These are phyloP conservation scores for Arthrobotrys sinensis DNA, from an alignment of 2,329 filamentous ascomycete species.

Conservation along the genomic window DNA sequence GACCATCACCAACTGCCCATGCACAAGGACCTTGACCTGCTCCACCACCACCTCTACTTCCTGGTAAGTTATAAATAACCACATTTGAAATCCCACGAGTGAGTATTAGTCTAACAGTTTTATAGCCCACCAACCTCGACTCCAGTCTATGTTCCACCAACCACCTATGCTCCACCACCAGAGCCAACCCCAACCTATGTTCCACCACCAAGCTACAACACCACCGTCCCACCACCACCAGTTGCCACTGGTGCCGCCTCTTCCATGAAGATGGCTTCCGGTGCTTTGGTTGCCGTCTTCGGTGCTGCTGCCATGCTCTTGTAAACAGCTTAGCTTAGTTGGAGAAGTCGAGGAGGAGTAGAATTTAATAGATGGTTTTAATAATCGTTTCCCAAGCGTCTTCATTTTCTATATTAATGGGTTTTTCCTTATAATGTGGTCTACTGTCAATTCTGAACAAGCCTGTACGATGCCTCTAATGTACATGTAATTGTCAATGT, in stretches of 20 bases:
- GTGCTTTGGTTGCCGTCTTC: conserved; percentile 60
- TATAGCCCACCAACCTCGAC: conserved; percentile 55
- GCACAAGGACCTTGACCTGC: conserved; percentile 54
- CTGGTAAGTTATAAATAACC: conserved; percentile 39
- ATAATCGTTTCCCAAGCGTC: conserved; percentile 35
- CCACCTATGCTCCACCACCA: conserved; percentile 44
- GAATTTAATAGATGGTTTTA: conserved; percentile 60
- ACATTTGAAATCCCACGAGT: background rate
- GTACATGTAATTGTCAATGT: conserved; percentile 59
- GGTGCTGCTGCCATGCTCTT: conserved; percentile 60
- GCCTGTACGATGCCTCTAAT: conserved; percentile 57
- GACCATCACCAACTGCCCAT: conserved; percentile 60
- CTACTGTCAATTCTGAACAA: conserved; percentile 34
- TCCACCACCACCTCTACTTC: conserved; percentile 51
- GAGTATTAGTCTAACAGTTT: conserved; percentile 22
- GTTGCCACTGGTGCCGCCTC: conserved; percentile 56
- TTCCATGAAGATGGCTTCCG: conserved; percentile 61
- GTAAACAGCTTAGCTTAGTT: conserved; percentile 47
- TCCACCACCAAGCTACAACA: conserved; percentile 58
- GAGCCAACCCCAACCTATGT: conserved; percentile 46
- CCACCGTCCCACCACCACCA: conserved; percentile 54
- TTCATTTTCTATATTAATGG: conserved; percentile 49
- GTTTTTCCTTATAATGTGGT: conserved; percentile 50
- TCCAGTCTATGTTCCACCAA: conserved; percentile 45
- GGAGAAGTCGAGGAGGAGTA: conserved; percentile 28